These are phyloP conservation scores for Rhinocladiella similis DNA, from an alignment of 2,329 filamentous ascomycete species.

Conservation along the genomic window DNA sequence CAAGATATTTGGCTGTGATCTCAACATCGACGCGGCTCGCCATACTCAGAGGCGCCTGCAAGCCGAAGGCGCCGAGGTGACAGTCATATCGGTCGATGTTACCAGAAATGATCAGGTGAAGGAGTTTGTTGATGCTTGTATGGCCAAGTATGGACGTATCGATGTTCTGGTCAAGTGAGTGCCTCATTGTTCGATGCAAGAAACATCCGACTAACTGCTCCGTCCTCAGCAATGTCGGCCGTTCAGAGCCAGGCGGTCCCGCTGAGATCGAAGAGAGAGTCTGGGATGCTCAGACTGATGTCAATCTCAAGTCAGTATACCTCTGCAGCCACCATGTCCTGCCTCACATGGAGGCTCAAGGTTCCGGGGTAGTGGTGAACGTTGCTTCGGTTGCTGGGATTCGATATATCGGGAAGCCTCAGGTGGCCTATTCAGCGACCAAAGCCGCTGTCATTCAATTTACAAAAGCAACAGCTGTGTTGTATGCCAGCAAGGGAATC, in stretches of 20 bases:
- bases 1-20: slow-evolving; percentile 53
- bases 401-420: slow-evolving; percentile 52
- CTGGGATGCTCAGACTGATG: slow-evolving; percentile 55
- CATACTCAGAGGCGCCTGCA: slow-evolving; percentile 44
- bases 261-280: slow-evolving; percentile 48
- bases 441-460: slow-evolving; percentile 56
- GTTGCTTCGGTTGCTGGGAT: slow-evolving; percentile 54
- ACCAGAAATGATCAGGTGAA: slow-evolving; percentile 55
- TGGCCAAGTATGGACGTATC: slow-evolving; percentile 56
- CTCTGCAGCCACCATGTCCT: slow-evolving; percentile 54
- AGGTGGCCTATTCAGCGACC: slow-evolving; percentile 55
- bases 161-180: slow-evolving; percentile 55
- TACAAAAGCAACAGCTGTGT: slow-evolving; percentile 51
- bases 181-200: no score
- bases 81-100: slow-evolving; percentile 51
- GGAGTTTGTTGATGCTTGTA: slow-evolving; percentile 53
- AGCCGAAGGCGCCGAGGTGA: slow-evolving; percentile 36
- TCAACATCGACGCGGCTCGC: slow-evolving; percentile 42
- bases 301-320: slow-evolving; percentile 60
- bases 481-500: slow-evolving; percentile 41
- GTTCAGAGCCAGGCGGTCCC: slow-evolving; percentile 54
- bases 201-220: not conserved
- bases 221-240: slow-evolving; percentile 52
- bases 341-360: slow-evolving; percentile 55
- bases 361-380: slow-evolving; percentile 46